These are phyloP conservation scores for Monosporascus sp. DNA, from an alignment of 2,329 filamentous ascomycete species.

Conservation along the genomic window DNA sequence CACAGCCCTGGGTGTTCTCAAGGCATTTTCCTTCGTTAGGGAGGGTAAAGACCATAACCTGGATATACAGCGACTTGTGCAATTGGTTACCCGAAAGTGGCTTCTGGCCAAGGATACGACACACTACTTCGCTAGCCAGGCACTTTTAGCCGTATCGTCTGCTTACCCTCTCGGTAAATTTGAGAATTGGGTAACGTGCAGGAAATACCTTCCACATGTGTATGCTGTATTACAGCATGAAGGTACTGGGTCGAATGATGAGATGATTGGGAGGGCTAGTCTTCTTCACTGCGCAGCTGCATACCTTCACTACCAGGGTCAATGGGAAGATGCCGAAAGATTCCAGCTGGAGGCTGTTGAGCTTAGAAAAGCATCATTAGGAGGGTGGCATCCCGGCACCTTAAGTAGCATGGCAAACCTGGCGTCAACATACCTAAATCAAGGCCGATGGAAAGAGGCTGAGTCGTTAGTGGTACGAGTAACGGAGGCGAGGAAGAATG, in stretches of 20 bases:
- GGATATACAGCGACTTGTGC: conserved; percentile 39
- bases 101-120: conserved; percentile 19
- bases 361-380: too few species aligned
- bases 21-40: conserved; percentile 32
- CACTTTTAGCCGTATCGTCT: conserved; percentile 19
- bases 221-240: not conserved
- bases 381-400: too few species aligned
- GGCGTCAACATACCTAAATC: too few species aligned
- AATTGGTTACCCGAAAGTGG: conserved; percentile 32
- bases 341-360: too few species aligned
- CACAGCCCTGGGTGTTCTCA: conserved; percentile 27
- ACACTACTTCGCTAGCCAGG: conserved; percentile 26
- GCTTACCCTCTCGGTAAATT: conserved; percentile 26
- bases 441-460: too few species aligned
- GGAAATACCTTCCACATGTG: too few species aligned
- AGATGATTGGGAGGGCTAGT: not conserved
- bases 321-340: too few species aligned
- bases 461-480: too few species aligned
- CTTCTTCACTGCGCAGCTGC: not conserved
- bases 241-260: not conserved
- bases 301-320: too few species aligned
- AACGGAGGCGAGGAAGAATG: not conserved
- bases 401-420: too few species aligned
- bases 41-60: conserved; percentile 19
- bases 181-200: conserved; percentile 20